Conservation (phyloP, 768 basidiomycete genomes). For the Lyophyllum decastes region DNA sequence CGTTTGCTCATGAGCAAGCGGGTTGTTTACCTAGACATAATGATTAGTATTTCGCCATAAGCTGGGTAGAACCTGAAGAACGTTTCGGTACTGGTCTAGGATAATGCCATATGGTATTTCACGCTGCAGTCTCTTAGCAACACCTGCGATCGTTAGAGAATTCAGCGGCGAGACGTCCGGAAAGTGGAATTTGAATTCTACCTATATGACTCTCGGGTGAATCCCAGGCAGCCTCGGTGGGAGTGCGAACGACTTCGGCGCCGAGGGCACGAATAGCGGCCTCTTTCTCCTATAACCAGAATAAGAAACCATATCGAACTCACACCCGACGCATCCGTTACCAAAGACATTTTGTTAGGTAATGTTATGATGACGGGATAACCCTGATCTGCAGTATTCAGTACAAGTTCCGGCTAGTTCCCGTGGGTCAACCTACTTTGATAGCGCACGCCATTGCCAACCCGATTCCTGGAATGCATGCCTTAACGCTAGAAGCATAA, state of each 20-base stretch:
- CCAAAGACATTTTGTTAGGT: conserved; percentile 93
- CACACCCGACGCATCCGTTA: conserved; percentile 21
- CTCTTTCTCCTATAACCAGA: conserved; percentile 75
- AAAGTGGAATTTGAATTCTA: conserved; percentile 43
- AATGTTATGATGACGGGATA: conserved; percentile 89
- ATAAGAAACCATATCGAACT: background rate
- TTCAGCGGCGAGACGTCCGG: conserved; percentile 73
- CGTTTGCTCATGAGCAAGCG: conserved; percentile 84
- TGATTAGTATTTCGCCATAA: conserved; percentile 11
- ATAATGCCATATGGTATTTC: conserved; percentile 87
- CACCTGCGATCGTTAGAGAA: conserved; percentile 85
- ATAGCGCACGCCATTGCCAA: conserved; percentile 92
- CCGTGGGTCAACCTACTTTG: conserved; percentile 58
- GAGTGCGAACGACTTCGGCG: conserved; percentile 93
- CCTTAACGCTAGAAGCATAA: background rate
- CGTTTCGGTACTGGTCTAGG: conserved; percentile 88
- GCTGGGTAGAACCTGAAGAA: conserved; percentile 30
- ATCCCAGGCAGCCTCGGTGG: conserved; percentile 86
- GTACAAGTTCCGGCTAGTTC: conserved; percentile 33
- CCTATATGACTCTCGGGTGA: conserved; percentile 92
- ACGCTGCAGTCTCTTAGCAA: conserved; percentile 74
- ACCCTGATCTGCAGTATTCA: conserved; percentile 88
- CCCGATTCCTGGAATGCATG: conserved; percentile 69
- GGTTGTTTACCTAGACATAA: conserved; percentile 68
- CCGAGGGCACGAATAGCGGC: conserved; percentile 88